A percentile compares a stretch with the other conserved stretches of the same genome.
Conservation (phyloP, 176 grass and related monocot species). For the Hsuehochloa calcarea region DNA sequence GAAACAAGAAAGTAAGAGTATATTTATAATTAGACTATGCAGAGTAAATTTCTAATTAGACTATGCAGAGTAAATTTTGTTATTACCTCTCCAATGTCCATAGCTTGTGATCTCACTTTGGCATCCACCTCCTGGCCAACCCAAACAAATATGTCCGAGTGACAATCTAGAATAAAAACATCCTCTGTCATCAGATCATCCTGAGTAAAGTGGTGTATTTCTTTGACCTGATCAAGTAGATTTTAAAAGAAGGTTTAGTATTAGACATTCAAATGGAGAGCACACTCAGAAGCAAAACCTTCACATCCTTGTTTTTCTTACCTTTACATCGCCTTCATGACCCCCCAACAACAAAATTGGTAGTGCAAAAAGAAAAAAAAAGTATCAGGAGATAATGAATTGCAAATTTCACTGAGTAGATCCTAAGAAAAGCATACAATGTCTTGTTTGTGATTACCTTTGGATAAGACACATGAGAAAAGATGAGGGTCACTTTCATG, state of each 20-base stretch:
- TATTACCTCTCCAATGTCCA: constrained; percentile 82
- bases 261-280: constrained; percentile 16
- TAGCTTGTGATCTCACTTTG: constrained; percentile 63
- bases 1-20: constrained; percentile 1
- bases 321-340: constrained; percentile 66
- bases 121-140: constrained; percentile 79
- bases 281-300: neutral
- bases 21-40: neutral
- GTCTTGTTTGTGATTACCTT: constrained; percentile 55
- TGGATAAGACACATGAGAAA: constrained; percentile 71
- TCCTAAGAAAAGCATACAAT: neutral
- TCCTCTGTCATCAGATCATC: constrained; percentile 96
- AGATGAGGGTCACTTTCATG: constrained; percentile 82
- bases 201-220: constrained; percentile 89
- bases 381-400: constrained; percentile 30
- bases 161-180: constrained; percentile 80
- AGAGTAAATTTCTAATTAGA: constrained; percentile 6
- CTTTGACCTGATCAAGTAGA: constrained; percentile 58
- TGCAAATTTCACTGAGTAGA: neutral
- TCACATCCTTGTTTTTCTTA: constrained; percentile 25
- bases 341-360: neutral
- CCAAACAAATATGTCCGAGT: constrained; percentile 81
- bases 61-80: neutral
- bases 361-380: neutral
- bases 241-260: constrained; percentile 13